A percentile compares a stretch with the other conserved stretches of the same genome.
phyloP scores from a whole-genome alignment of 352 stramenopile species.

The Globisporangium mamillatum region DNA sequence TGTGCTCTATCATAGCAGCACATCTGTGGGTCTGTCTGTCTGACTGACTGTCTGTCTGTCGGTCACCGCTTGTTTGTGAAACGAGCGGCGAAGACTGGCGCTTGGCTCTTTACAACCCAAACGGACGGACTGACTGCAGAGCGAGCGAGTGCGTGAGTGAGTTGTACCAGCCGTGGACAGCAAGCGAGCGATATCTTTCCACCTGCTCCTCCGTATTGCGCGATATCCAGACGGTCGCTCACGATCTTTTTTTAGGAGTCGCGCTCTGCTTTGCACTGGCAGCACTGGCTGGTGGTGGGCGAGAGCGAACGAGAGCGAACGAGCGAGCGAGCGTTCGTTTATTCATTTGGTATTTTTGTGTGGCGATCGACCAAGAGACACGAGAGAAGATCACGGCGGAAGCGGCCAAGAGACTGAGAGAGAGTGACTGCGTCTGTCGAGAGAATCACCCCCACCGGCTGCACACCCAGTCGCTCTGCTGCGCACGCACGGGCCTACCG shows the following conservation, averaged over 20 bases:
- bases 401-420: neutral
- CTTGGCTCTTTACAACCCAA: neutral
- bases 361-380: neutral
- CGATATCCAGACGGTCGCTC: neutral
- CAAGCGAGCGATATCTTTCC: neutral
- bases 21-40: neutral
- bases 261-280: neutral
- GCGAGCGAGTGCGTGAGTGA: neutral
- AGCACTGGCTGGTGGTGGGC: neutral
- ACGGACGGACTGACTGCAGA: neutral
- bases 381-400: neutral
- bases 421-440: neutral
- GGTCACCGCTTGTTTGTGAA: neutral
- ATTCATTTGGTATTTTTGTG: neutral
- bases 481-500: neutral
- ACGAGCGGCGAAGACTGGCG: neutral
- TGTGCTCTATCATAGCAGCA: neutral
- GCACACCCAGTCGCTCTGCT: neutral
- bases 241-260: constrained; percentile 1
- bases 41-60: neutral
- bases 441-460: neutral
- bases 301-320: neutral
- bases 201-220: neutral
- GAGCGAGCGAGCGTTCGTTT: neutral
- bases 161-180: neutral